A percentile compares a stretch with the other conserved stretches of the same genome.
Evolutionary conservation across 768 basidiomycete species (phyloP).

Genomic region (Plicaturopsis crispa): DNA sequence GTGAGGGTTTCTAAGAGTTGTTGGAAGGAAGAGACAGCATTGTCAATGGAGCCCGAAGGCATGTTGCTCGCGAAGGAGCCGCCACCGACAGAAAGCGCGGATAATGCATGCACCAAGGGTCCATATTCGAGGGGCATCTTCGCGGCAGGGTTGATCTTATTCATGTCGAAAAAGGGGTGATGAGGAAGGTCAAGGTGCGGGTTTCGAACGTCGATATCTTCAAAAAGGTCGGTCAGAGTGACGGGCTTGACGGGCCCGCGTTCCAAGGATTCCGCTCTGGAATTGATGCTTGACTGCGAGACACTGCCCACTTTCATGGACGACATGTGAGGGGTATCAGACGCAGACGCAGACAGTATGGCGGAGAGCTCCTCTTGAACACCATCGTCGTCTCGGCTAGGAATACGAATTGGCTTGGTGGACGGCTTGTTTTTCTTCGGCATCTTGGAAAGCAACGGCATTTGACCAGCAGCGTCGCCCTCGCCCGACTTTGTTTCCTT

Average conservation of each 20-base stretch:
- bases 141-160: conserved; percentile 65
- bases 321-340: conserved; percentile 38
- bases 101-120: conserved; percentile 78
- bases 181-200: conserved; percentile 59
- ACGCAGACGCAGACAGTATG: conserved; percentile 34
- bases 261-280: conserved; percentile 57
- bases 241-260: conserved; percentile 36
- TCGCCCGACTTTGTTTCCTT: neutral
- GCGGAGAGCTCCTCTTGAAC: conserved; percentile 32
- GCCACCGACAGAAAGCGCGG: conserved; percentile 79
- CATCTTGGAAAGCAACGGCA: conserved; percentile 73
- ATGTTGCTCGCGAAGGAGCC: conserved; percentile 74
- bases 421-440: conserved; percentile 76
- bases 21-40: conserved; percentile 85
- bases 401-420: conserved; percentile 47
- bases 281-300: conserved; percentile 44
- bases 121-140: conserved; percentile 81
- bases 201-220: conserved; percentile 55
- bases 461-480: conserved; percentile 35
- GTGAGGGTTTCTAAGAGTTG: conserved; percentile 83
- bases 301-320: conserved; percentile 21
- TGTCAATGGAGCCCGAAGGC: conserved; percentile 85
- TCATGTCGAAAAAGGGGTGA: conserved; percentile 69
- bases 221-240: conserved; percentile 57
- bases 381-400: conserved; percentile 48